Conservation (phyloP, 352 stramenopile species). For the Phytophthora vignae region DNA sequence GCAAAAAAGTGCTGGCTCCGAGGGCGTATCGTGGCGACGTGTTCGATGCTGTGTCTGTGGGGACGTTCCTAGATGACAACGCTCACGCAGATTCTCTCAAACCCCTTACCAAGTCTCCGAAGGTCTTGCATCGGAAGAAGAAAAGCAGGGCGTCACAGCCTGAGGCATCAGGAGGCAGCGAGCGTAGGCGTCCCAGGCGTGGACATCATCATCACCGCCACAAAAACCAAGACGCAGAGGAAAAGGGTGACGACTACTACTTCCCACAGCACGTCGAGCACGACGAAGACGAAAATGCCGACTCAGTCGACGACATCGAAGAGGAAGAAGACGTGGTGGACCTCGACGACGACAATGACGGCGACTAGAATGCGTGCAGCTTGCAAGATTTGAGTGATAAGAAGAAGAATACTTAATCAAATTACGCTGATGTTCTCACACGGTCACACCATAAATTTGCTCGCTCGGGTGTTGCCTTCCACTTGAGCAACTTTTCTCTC, state of each 20-base stretch:
- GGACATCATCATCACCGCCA: conserved; percentile 11
- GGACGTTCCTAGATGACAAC: conserved; percentile 64
- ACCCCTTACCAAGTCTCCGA: conserved; percentile 62
- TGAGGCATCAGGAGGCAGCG: conserved; percentile 12
- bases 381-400: background rate
- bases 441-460: conserved; percentile 35
- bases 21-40: conserved; percentile 65
- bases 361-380: conserved; percentile 12
- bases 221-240: conserved; percentile 37
- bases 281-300: conserved; percentile 33
- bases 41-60: conserved; percentile 68
- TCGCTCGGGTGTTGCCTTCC: conserved; percentile 56
- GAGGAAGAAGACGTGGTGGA: conserved; percentile 64
- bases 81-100: conserved; percentile 45
- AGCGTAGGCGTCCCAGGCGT: conserved; percentile 10
- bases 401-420: background rate
- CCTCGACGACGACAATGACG: conserved; percentile 54
- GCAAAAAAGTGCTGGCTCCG: conserved; percentile 53
- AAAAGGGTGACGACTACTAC: conserved; percentile 54
- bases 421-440: conserved; percentile 12
- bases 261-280: conserved; percentile 44
- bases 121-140: conserved; percentile 50
- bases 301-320: conserved; percentile 49
- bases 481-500: conserved; percentile 49
- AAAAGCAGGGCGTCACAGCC: conserved; percentile 19